Evolutionary conservation across 202 grass and related monocot genomes (phyloP), one percentile per base, ranked within the genome.

Genomic region (Bolboschoenoplectus hybrid): DNA sequence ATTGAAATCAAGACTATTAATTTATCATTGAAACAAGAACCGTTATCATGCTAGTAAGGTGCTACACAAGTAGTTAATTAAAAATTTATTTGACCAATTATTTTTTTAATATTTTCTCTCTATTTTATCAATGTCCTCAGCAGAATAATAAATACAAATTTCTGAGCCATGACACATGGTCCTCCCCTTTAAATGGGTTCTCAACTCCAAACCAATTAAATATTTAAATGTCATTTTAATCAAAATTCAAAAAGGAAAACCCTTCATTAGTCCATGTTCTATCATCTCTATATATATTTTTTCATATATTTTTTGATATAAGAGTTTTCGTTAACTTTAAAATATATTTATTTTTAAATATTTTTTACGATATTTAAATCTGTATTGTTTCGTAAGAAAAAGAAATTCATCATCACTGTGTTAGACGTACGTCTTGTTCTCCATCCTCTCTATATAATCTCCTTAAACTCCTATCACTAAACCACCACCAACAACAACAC

Each of bases 361-460:
- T 26, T 26, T 26, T 26, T 26, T 26, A 26, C 26, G 26, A 0
- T 26, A 26, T 26, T 26, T 26, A 26, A 26, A 26, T 26, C 26
- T 26, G 26, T 26, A 26, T 26, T 26, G 26, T 26, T 26, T 26
- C 26, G 26, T 26, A 26, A 26, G 26, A 26, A 26, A 26, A 26
- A 26, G 26, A 26, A 26, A 26, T 26, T 26, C 26, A 26, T 26
- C 26, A 26, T 26, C 26, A 26, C 26, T 26, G 26, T 26, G 26
- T 26, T 26, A 26, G 26, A 26, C 26, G 26, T 26, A 26, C 26
- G 0, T 26, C 26, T 26, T 26, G 26, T 26, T 26, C 26, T 9
- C 12, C 14, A 14, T 49, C 19, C 17, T 17, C 43, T 8, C 84
- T 89, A 84, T 89, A 82, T 87, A 89, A 70, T 80, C 52, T 61